Evolutionary conservation across 2,329 filamentous ascomycete species (phyloP), one percentile per base, ranked within the genome.

Genomic region (Fusarium hostae): DNA sequence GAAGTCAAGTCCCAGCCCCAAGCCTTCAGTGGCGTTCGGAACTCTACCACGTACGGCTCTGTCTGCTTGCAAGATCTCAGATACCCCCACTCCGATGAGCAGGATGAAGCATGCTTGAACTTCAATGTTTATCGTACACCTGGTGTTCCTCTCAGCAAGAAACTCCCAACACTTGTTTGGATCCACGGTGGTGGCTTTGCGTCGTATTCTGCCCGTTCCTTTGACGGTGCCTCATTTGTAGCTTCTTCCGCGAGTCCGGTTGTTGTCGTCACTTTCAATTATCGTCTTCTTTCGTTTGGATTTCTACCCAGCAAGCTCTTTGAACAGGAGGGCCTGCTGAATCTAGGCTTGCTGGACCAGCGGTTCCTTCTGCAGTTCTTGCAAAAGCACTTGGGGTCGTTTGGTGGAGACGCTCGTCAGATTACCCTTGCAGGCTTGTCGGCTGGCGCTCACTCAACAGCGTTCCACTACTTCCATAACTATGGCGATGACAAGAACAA

Each of bases 381-480:
- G 1, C 63, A 48, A 13, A 47, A 50, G 1, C 37, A 66, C 3
- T 1, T 66, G 11, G 15, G 34, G 16, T 26, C 45, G 0, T 66
- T 66, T 12, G 61, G 63, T 2, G 52, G 61, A 13, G 61, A 66
- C 4, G 35, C 45, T 13, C 10, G 44, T 6, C 52, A 52, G 15
- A 28, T 66, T 15, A 66, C 63, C 2, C 28, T 66, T 11, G 44
- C 35, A 7, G 63, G 63, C 5, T 20, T 58, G 9, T 66, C 61
- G 2, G 63, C 63, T 1, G 63, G 63, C 5, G 61, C 61, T 18
- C 61, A 64, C 2, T 64, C 61, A 5, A 64, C 61, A 0, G 58
- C 61, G 1, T 64, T 64, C 3, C 61, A 64, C 16, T 64, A 63
- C 15, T 64, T 63, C 9, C 61, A 63, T 22, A 64, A 64, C 8